phyloP scores from a whole-genome alignment of 371 early-diverging fungal species.

The Mucor racemosus region DNA sequence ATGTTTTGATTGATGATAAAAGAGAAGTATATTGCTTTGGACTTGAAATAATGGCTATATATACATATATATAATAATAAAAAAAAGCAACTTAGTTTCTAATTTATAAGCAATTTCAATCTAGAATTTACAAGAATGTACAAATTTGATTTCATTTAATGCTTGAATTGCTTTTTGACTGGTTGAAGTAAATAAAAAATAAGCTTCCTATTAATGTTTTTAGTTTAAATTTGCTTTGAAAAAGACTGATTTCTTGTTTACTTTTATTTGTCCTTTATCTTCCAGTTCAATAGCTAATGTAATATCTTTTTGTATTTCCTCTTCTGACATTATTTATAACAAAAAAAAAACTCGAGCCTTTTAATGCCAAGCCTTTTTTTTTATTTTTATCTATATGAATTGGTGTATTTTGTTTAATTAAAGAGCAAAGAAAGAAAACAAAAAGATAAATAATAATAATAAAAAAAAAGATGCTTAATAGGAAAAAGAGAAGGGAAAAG shows the following conservation, averaged over 20 bases:
- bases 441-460: no score
- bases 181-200: conserved; percentile 38
- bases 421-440: background rate
- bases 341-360: background rate
- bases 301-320: conserved; percentile 30
- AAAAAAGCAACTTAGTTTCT: conserved; percentile 3
- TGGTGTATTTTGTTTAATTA: background rate
- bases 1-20: conserved; percentile 42
- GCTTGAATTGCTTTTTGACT: conserved; percentile 39
- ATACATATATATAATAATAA: no score
- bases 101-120: background rate
- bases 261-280: conserved; percentile 47
- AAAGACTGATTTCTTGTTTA: conserved; percentile 7
- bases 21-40: conserved; percentile 44
- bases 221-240: background rate
- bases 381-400: background rate
- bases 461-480: background rate
- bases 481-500: conserved; percentile 5
- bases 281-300: conserved; percentile 37
- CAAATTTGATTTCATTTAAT: conserved; percentile 49
- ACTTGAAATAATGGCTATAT: conserved; percentile 50
- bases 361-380: background rate
- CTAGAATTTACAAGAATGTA: conserved; percentile 47
- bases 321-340: conserved; percentile 36
- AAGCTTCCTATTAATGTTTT: conserved; percentile 41